Base-by-base conservation (phyloP, 371 early-diverging fungal genomes). In the Sporodiniella umbellata region DNA sequence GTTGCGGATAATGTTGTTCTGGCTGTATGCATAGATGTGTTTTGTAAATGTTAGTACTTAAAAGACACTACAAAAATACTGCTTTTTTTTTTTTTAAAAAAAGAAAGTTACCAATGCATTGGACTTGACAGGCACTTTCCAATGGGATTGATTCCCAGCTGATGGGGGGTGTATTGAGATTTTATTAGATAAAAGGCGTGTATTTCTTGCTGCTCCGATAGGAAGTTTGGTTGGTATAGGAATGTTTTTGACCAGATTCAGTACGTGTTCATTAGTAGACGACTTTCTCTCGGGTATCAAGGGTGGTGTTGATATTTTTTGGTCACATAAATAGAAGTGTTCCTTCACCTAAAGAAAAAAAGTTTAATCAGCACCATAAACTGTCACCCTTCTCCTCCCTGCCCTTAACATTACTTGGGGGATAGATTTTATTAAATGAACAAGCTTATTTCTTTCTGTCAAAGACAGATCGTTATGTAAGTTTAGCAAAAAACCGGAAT, bases 261-360 rank as follows among this genome's bases (percentile, higher is more conserved):
- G 24, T 22, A 62, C 62, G 30, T 62, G 57, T 38, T 56, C 57
- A 25, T 56, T 62, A 45, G 52, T 62, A 12, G 62, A 62, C n/a
- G 62, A 62, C 45, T 48, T 62, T 45, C 62, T 43, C 37, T 62
- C 62, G 8, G 62, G 62, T 53, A 62, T 62, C 25, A 56, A 33
- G 10, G 57, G 57, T 24, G 44, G 33, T 19, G 40, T 30, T 12
- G 48, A 48, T 51, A 8, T 52, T 38, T 7, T 31, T 31, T 2
- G 24, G 39, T 42, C 24, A 48, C 23, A 37, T 48, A 38, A 48
- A 22, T 30, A 30, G 37, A 24, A 35, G 37, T 10, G 17, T 23
- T 33, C 23, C 15, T 48, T 33, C 8, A 18, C 48, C 35, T 48
- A 17, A 17, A 47, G 18, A 47, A 35, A 38, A 35, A 48, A 49